Conservation (phyloP, 2,329 filamentous ascomycete species). For the Colletotrichum incanum region DNA sequence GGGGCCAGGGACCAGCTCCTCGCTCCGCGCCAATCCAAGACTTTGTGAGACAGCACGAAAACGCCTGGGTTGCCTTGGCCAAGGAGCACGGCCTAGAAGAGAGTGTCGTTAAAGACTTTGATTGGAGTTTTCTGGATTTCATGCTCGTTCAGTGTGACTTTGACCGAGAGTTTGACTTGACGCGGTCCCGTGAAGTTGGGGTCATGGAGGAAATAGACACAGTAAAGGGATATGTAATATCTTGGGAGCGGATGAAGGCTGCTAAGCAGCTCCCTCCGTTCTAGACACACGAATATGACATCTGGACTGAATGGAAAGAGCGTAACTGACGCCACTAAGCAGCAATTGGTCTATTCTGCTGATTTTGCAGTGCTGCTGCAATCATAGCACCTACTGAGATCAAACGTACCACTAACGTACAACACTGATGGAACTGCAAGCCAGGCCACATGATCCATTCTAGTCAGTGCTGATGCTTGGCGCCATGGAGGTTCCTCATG, state of each 20-base stretch:
- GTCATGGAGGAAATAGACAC: conserved; percentile 43
- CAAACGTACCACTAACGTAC: not conserved
- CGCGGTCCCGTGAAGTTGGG: conserved; percentile 34
- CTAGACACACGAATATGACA: not conserved
- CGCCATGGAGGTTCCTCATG: no score
- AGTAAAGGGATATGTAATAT: conserved; percentile 28
- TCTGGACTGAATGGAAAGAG: not conserved
- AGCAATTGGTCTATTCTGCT: not conserved
- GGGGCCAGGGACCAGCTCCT: conserved; percentile 20
- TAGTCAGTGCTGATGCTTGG: no score
- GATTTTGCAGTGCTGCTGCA: not conserved
- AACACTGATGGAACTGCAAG: no score
- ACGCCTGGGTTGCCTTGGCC: conserved; percentile 36
- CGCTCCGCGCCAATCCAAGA: conserved; percentile 22
- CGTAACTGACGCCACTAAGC: not conserved
- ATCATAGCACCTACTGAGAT: not conserved
- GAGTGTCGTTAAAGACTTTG: conserved; percentile 14
- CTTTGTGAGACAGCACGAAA: conserved; percentile 37
- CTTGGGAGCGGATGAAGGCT: conserved; percentile 42
- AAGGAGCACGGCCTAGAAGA: conserved; percentile 30
- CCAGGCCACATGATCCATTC: no score
- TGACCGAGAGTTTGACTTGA: conserved; percentile 44
- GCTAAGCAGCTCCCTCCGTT: conserved; percentile 41
- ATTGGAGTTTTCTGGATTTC: conserved; percentile 32
- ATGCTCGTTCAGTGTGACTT: conserved; percentile 45